A percentile compares a stretch with the other conserved stretches of the same genome.
Conservation (phyloP, 805 yeast genomes). For the Vanderwaltozyma yarrowii region DNA sequence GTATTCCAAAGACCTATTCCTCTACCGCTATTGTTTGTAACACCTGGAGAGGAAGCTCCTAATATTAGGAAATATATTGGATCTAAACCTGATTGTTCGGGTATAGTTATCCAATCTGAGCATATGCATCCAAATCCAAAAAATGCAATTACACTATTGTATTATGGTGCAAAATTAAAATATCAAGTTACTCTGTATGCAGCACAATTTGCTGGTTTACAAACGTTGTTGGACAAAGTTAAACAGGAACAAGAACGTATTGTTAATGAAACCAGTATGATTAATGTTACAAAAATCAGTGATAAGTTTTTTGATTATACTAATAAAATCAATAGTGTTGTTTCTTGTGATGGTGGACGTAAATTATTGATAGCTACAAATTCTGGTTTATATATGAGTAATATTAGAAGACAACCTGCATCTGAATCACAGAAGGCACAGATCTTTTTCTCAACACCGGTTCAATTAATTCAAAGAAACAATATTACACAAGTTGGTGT, state of each 20-base stretch:
- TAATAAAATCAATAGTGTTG: constrained; percentile 80
- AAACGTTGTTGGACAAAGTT: constrained; percentile 69
- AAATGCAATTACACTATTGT: constrained; percentile 27
- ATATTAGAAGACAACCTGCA: constrained; percentile 36
- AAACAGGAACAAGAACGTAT: constrained; percentile 69
- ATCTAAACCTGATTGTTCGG: constrained; percentile 23
- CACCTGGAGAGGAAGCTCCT: constrained; percentile 74
- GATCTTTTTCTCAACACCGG: constrained; percentile 57
- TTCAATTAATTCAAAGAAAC: constrained; percentile 59
- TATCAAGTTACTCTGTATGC: constrained; percentile 36
- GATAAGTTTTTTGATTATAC: constrained; percentile 64
- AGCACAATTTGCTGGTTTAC: constrained; percentile 47
- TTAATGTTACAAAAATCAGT: constrained; percentile 64
- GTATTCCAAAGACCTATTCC: constrained; percentile 88
- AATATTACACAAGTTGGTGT: constrained; percentile 87
- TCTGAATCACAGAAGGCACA: constrained; percentile 36
- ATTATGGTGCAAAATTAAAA: constrained; percentile 30
- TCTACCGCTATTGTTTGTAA: constrained; percentile 59
- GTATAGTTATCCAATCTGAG: constrained; percentile 22
- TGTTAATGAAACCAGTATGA: constrained; percentile 65
- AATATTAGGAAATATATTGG: constrained; percentile 38
- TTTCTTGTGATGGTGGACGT: constrained; percentile 90
- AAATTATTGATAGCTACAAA: constrained; percentile 87
- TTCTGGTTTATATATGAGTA: constrained; percentile 78
- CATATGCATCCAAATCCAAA: constrained; percentile 16